Base-by-base conservation (phyloP, 805 yeast genomes). In the Kregervanrija fluxuum region DNA sequence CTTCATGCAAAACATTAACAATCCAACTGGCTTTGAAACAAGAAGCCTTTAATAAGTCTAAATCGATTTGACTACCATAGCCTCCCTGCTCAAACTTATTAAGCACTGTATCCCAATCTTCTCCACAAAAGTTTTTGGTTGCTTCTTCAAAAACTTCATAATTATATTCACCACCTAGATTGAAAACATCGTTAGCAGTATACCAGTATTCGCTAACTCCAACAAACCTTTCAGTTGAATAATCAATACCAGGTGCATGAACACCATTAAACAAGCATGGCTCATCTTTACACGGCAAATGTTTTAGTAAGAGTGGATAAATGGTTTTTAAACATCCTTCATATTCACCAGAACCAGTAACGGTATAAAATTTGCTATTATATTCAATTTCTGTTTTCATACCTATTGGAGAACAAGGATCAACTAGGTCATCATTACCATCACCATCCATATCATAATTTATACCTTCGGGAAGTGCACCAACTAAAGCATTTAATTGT, bases 201-300 rank as follows among this genome's bases (percentile, higher is more conserved):
- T 93, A 91, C 97, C 98, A 93, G 66, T 88, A 93, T 64, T 93
- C 99, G 8, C 96, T 86, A 16, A 91, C 82, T 0, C 99, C 99
- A 30, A 93, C 84, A 64, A 93, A 90, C 55, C 79, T 84, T 55
- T 88, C 95, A 40, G 72, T 72, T 11, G 74, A 72, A 57, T 87
- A 88, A 65, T 90, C 88, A 48, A 93, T 78, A 30, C 73, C 76
- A 4, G 99, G 99, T 0, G 89, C 96, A 66, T 91, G 97, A 12
- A 88, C 88, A 31, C 98, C 99, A 63, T 90, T 89, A 61, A 93
- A 93, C 31, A 91, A 66, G 63, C 99, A 93, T 1, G 97, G 98
- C 33, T 79, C 81, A 47, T 87, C 96, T 17, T 67, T 68, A 64
- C 99, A 93, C 0, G 96, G 95, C 34, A 82, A 57, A 52, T 85